phyloP scores from a whole-genome alignment of 1,284 basidiomycete genomes.

The Heterobasidion annosum region DNA sequence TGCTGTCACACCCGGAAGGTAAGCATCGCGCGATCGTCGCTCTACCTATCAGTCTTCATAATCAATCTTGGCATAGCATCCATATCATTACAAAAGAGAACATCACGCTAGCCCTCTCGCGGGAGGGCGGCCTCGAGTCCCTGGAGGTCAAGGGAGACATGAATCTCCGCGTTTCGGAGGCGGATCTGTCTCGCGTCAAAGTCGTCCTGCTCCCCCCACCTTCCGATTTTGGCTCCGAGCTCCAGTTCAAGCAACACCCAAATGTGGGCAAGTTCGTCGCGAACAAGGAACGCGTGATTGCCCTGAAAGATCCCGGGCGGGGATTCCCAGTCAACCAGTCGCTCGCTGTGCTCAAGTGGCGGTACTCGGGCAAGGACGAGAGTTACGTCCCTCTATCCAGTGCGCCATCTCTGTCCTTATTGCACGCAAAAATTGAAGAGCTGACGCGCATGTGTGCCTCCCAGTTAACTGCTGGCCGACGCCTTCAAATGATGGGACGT shows the following conservation, averaged over 20 bases:
- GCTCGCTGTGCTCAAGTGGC: constrained; percentile 89
- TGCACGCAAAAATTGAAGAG: background rate
- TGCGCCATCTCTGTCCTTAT: constrained; percentile 31
- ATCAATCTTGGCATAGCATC: constrained; percentile 39
- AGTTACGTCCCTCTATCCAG: constrained; percentile 84
- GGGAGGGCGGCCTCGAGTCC: constrained; percentile 85
- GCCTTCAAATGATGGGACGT: constrained; percentile 81
- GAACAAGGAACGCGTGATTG: constrained; percentile 62
- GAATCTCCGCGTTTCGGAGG: constrained; percentile 83
- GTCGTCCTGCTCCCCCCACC: constrained; percentile 57
- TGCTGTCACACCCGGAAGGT: constrained; percentile 75
- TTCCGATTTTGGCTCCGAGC: constrained; percentile 57
- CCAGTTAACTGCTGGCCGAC: constrained; percentile 96
- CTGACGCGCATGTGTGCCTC: constrained; percentile 6
- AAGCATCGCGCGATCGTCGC: constrained; percentile 11
- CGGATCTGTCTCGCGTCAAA: constrained; percentile 68
- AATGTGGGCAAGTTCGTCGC: constrained; percentile 85
- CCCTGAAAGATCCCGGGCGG: constrained; percentile 77
- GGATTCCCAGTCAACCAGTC: constrained; percentile 86
- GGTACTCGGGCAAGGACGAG: constrained; percentile 88
- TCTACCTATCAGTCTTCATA: background rate
- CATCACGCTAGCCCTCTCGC: constrained; percentile 72
- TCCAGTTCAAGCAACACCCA: constrained; percentile 97
- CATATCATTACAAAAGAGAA: constrained; percentile 84
- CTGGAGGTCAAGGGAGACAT: constrained; percentile 94